phyloP scores from a whole-genome alignment of 345 rosid species.

The Corchorus olitorius region DNA sequence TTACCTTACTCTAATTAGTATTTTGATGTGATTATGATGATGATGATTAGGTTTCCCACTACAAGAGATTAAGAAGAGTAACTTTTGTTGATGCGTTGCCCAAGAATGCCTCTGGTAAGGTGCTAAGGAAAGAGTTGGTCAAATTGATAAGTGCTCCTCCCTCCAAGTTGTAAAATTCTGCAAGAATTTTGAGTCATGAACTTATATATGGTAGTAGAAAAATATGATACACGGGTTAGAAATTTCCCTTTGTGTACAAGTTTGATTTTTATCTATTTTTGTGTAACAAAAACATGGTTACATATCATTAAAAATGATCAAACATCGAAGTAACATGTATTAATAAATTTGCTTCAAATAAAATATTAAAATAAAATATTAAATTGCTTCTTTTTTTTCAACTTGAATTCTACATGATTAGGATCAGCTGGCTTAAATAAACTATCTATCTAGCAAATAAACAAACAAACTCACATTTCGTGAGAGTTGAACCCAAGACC shows the following conservation, averaged over 20 bases:
- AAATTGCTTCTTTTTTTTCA: no score
- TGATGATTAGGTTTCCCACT: constrained; percentile 47
- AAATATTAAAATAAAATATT: no score
- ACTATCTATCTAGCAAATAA: no score
- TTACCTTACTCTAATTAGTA: not conserved
- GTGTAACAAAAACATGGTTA: not conserved
- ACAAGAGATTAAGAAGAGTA: constrained; percentile 48
- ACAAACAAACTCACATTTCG: no score
- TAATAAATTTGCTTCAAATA: no score
- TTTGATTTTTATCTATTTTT: not conserved
- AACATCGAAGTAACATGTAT: not conserved
- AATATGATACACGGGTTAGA: no score
- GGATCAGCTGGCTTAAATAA: no score
- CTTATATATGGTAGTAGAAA: no score
- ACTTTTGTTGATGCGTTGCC: constrained; percentile 48
- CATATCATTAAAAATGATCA: not conserved
- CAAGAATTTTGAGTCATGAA: not conserved
- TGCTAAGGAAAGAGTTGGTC: constrained; percentile 49
- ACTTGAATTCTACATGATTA: no score
- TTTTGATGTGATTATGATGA: not conserved
- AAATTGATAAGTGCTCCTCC: constrained; percentile 27
- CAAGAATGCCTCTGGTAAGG: constrained; percentile 53
- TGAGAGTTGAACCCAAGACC: no score
- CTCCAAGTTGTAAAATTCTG: constrained; percentile 35
- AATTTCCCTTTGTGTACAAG: not conserved